These are phyloP conservation scores for Scenedesmus sp. DNA, from an alignment of 163 green algal genomes.

Conservation along the genomic window DNA sequence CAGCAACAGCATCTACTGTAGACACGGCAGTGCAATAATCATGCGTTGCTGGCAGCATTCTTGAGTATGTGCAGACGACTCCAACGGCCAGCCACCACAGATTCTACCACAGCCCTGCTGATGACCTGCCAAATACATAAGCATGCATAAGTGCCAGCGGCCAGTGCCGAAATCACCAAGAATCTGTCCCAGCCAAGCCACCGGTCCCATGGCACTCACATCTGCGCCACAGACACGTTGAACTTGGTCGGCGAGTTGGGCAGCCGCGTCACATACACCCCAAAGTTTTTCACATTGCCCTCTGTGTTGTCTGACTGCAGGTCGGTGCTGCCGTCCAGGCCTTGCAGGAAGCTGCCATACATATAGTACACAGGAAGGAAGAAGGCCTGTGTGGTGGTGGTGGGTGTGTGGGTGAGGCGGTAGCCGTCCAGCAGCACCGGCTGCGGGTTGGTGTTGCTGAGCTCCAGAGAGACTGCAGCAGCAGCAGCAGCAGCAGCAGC, in stretches of 20 bases:
- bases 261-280: slow-evolving; percentile 7
- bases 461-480: slow-evolving; percentile 23
- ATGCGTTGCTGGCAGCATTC: too few relatives aligned
- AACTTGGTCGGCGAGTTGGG: slow-evolving; percentile 18
- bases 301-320: slow-evolving; percentile 24
- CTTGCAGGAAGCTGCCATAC: slow-evolving; percentile 42
- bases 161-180: too few relatives aligned
- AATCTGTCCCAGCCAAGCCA: too few relatives aligned
- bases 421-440: slow-evolving; percentile 30
- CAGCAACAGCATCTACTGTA: too few relatives aligned
- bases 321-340: slow-evolving; percentile 37
- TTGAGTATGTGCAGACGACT: too few relatives aligned
- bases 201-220: slow-evolving; percentile 4
- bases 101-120: too few relatives aligned
- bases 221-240: not conserved
- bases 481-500: not conserved
- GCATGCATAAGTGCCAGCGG: too few relatives aligned
- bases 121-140: too few relatives aligned
- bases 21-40: too few relatives aligned
- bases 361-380: slow-evolving; percentile 50
- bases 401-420: slow-evolving; percentile 18
- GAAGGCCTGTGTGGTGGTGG: slow-evolving; percentile 21
- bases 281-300: slow-evolving; percentile 42
- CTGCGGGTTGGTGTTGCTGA: slow-evolving; percentile 11
- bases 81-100: too few relatives aligned